Percentiles rank a stretch among this genome's conserved stretches.
These are phyloP conservation scores for Pseudonitzschia pungens DNA, from an alignment of 108 stramenopile species.

Conservation along the genomic window DNA sequence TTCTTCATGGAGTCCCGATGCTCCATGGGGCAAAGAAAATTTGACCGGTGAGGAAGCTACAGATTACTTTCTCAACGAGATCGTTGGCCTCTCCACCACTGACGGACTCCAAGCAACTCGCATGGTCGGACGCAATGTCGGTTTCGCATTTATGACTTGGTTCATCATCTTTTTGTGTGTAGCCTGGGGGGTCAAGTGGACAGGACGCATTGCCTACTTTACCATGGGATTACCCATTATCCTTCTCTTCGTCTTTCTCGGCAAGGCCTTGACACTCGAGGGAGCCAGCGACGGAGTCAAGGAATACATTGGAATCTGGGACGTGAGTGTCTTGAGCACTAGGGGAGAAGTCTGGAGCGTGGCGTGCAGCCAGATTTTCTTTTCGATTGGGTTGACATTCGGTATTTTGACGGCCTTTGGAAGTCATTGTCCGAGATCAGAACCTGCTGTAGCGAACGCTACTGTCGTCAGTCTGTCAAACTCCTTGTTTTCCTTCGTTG, in stretches of 20 bases:
- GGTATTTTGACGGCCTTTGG: slow-evolving; percentile 72
- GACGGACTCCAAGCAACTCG: slow-evolving; percentile 45
- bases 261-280: slow-evolving; percentile 43
- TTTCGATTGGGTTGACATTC: slow-evolving; percentile 53
- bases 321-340: slow-evolving; percentile 43
- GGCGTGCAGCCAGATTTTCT: slow-evolving; percentile 71
- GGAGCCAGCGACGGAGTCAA: slow-evolving; percentile 47
- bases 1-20: slow-evolving; percentile 34
- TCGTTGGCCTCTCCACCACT: slow-evolving; percentile 53
- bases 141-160: slow-evolving; percentile 46
- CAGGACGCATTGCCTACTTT: slow-evolving; percentile 57
- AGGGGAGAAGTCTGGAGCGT: slow-evolving; percentile 55
- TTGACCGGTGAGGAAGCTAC: slow-evolving; percentile 45
- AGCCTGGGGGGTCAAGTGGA: slow-evolving; percentile 56
- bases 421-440: slow-evolving; percentile 45
- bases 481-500: slow-evolving; percentile 52
- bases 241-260: slow-evolving; percentile 56
- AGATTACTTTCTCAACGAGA: slow-evolving; percentile 32
- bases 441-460: slow-evolving; percentile 55
- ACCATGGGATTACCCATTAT: slow-evolving; percentile 60
- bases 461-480: slow-evolving; percentile 49
- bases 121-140: slow-evolving; percentile 49
- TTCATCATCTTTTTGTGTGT: slow-evolving; percentile 44
- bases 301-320: slow-evolving; percentile 57
- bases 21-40: slow-evolving; percentile 35